These are phyloP conservation scores for Pterocarpus santalinus DNA, from an alignment of 306 rosid species.

Conservation along the genomic window DNA sequence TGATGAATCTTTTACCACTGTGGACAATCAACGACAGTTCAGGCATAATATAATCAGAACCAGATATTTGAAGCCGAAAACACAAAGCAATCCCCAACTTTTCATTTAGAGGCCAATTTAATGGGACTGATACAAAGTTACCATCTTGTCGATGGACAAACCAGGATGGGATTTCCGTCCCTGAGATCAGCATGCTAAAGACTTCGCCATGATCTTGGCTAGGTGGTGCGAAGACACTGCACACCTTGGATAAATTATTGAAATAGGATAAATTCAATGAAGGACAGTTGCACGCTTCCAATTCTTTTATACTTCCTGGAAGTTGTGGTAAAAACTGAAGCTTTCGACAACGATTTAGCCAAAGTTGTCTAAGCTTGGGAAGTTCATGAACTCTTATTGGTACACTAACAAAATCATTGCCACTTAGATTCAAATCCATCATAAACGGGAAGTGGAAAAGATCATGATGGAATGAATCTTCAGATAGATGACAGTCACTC, in stretches of 20 bases:
- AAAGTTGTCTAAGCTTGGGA: background rate
- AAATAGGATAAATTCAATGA: no score
- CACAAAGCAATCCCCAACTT: background rate
- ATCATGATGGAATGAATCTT: background rate
- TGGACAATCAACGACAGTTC: no score
- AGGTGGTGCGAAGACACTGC: background rate
- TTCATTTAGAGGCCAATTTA: background rate
- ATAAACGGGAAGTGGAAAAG: background rate
- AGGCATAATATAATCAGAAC: no score
- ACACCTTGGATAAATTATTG: background rate
- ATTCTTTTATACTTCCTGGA: background rate
- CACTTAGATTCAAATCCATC: background rate
- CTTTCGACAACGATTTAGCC: background rate
- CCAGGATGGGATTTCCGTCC: slow-evolving; percentile 16
- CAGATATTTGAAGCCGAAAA: background rate
- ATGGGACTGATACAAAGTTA: background rate
- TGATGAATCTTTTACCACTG: background rate
- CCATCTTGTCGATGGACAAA: background rate
- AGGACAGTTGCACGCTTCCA: background rate
- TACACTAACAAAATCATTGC: slow-evolving; percentile 26
- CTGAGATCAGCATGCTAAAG: background rate
- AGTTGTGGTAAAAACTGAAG: background rate
- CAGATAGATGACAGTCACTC: background rate
- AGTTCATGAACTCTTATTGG: background rate
- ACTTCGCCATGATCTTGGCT: background rate